Base-by-base conservation (phyloP, 23 red algal species). In the Chondrus crispus region DNA sequence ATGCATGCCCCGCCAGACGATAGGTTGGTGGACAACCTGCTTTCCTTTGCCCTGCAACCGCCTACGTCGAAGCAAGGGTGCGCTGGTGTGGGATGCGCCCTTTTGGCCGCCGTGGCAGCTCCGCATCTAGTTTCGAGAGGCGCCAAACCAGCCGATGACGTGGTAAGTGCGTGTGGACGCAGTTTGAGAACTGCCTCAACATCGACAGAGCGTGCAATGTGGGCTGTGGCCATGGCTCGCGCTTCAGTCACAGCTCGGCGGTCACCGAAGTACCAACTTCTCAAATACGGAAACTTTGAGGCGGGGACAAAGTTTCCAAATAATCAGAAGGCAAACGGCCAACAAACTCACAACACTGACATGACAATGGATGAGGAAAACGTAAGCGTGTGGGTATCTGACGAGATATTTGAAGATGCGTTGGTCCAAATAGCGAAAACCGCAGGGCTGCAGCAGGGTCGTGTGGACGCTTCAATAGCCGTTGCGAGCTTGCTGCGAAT, bases 401-500 rank as follows among this genome's bases (percentile, higher is more conserved):
- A 81, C 54, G 72, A 80, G 30, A 90, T 52, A 74, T 82, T 92
- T 43, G 76, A 84, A 32, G 89, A 92, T 49, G 54, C 89, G 29
- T 33, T 82, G 8, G 58, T 83, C 62, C 77, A 92, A 28, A 46
- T 84, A 19, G 42, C 79, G 29, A 57, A 48, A 57, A 79, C 46
- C n/a, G 74, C 79, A 5, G 28, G 76, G 32, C 68, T 92, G 38
- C 46, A 58, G 43, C 8, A 92, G 19, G 89, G 76, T 14, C 46
- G 62, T 84, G 44, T 82, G 69, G 89, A 84, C 89, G 48, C 89
- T 51, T 66, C 79, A 36, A 84, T 84, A 74, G 75, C 89, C 47
- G 79, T 84, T 55, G 89, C 89, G 48, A 62, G 66, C 66, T 75
- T 92, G 8, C 52, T 92, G 19, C 89, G 89, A 52, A 92, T 92